These are phyloP conservation scores for Cicer cuneatum DNA, from an alignment of 306 rosid species.

Conservation along the genomic window DNA sequence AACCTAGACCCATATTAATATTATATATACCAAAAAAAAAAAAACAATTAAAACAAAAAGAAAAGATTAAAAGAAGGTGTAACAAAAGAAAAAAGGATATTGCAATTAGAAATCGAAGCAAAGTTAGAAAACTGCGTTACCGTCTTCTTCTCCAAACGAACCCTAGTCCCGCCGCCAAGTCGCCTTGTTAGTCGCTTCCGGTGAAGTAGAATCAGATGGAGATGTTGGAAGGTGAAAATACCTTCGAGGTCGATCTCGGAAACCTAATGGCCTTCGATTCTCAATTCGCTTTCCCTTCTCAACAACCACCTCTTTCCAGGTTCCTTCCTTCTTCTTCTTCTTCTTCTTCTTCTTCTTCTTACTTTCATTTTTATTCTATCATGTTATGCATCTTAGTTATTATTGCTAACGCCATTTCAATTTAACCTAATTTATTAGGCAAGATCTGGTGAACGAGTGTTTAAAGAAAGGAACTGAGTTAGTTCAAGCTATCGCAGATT, in stretches of 20 bases:
- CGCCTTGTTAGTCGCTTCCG: neutral
- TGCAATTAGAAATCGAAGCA: too few relatives aligned
- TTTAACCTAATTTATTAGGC: slow-evolving; percentile 49
- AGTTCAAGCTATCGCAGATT: slow-evolving; percentile 78
- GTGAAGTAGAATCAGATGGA: slow-evolving; percentile 5
- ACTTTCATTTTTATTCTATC: neutral
- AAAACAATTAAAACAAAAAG: too few relatives aligned
- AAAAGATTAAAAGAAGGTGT: too few relatives aligned
- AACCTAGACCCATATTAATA: too few relatives aligned
- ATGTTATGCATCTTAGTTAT: neutral
- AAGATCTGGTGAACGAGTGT: slow-evolving; percentile 62
- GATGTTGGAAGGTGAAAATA: slow-evolving; percentile 42
- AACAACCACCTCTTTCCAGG: slow-evolving; percentile 34
- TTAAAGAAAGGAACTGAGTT: slow-evolving; percentile 73
- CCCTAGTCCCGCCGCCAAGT: too few relatives aligned
- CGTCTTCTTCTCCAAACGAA: too few relatives aligned
- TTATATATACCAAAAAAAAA: too few relatives aligned
- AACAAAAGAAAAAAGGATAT: too few relatives aligned
- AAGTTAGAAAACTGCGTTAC: too few relatives aligned
- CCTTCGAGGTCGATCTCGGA: slow-evolving; percentile 71
- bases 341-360: neutral
- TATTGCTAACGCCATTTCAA: neutral
- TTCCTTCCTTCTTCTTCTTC: neutral
- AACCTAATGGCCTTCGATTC: slow-evolving; percentile 70
- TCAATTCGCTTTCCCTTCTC: slow-evolving; percentile 57